Conservation (phyloP, 169 alveolate genomes). For the Eimeria maxima region DNA sequence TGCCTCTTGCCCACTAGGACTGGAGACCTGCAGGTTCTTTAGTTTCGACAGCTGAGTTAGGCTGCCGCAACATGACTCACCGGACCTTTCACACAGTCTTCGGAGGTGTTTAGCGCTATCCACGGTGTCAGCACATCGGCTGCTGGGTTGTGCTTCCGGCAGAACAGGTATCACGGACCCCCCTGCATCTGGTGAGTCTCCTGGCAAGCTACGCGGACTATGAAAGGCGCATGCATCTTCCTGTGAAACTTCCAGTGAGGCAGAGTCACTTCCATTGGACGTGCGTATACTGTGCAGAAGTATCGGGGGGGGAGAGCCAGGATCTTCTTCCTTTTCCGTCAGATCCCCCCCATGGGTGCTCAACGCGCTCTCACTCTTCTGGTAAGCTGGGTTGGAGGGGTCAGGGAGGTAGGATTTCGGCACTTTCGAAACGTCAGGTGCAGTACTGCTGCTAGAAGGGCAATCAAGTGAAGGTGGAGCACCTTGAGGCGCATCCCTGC, state of each 20-base stretch:
- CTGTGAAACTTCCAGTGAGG: not conserved
- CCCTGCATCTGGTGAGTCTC: constrained; percentile 56
- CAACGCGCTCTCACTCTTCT: constrained; percentile 11
- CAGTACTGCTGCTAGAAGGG: not conserved
- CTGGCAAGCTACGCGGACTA: constrained; percentile 69
- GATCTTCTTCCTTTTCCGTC: constrained; percentile 29
- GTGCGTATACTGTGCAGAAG: not conserved
- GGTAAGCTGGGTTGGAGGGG: not conserved
- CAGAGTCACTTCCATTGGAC: not conserved
- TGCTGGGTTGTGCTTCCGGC: not conserved
- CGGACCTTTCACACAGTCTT: not conserved
- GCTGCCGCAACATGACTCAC: not conserved
- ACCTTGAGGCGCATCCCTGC: not conserved
- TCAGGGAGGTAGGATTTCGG: not conserved
- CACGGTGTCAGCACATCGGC: not conserved
- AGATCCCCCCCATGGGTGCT: constrained; percentile 33
- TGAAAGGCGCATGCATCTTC: constrained; percentile 68
- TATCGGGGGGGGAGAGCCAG: constrained; percentile 4
- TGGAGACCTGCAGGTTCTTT: not conserved
- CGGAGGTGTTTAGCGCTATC: not conserved
- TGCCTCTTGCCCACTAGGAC: not conserved
- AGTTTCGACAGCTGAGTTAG: not conserved
- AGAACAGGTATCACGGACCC: not conserved
- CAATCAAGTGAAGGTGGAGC: not conserved
- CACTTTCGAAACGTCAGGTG: not conserved